phyloP scores from a whole-genome alignment of 306 rosid genomes.

The Dryas octopetala region DNA sequence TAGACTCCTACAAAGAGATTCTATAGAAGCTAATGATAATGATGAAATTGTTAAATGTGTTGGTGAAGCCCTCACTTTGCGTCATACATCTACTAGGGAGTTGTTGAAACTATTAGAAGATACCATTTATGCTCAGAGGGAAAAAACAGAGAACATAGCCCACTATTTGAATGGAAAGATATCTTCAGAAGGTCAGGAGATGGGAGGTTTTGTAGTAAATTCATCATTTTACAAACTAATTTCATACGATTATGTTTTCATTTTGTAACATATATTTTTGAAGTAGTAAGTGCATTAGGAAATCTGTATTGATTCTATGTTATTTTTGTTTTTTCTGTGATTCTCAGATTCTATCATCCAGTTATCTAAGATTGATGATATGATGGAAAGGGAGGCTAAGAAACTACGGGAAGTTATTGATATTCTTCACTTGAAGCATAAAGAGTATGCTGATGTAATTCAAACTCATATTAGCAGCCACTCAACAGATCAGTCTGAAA shows the following conservation, averaged over 20 bases:
- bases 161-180: conserved; percentile 43
- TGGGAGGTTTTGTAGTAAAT: conserved; percentile 28
- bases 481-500: conserved; percentile 56
- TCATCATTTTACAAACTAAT: conserved; percentile 2
- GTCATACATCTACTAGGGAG: conserved; percentile 55
- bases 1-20: conserved; percentile 71
- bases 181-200: conserved; percentile 71
- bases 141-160: conserved; percentile 44
- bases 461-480: conserved; percentile 43
- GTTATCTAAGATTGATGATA: conserved; percentile 74
- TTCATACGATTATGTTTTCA: conserved; percentile 12
- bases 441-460: conserved; percentile 56
- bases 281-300: conserved; percentile 23
- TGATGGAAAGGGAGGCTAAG: conserved; percentile 70
- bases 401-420: conserved; percentile 52
- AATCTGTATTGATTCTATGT: conserved; percentile 23
- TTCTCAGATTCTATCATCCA: conserved; percentile 65
- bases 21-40: conserved; percentile 45
- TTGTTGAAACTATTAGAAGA: conserved; percentile 59
- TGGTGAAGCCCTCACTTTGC: conserved; percentile 68
- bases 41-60: conserved; percentile 45
- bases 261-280: conserved; percentile 15
- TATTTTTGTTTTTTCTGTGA: conserved; percentile 35
- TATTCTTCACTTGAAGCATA: conserved; percentile 63
- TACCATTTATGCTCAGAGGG: conserved; percentile 50